Conservation (phyloP, 176 grass and related monocot species). For the Phoenix dactylifera region DNA sequence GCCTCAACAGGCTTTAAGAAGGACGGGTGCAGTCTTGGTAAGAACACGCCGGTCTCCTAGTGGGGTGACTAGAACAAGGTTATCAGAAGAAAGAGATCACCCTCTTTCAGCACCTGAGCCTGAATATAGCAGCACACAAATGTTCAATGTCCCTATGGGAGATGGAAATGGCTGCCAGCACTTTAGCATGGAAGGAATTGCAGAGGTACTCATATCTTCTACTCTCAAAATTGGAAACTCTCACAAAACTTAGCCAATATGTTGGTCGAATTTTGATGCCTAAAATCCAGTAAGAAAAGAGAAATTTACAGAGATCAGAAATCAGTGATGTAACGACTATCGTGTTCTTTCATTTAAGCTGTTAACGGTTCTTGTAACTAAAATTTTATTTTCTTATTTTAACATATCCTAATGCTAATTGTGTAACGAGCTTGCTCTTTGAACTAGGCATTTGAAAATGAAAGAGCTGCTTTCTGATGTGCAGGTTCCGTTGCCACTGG, state of each 20-base stretch:
- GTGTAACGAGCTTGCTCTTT: background rate
- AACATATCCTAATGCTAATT: background rate
- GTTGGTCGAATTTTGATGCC: background rate
- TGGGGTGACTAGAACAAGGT: background rate
- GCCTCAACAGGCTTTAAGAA: background rate
- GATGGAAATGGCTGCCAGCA: background rate
- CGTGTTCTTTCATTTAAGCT: too few species aligned
- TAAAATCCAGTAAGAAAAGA: background rate
- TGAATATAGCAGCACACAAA: background rate
- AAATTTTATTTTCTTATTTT: background rate
- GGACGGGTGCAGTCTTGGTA: background rate
- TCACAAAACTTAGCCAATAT: background rate
- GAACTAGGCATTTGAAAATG: background rate
- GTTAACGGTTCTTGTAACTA: too few species aligned
- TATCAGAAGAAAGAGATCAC: background rate
- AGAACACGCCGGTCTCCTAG: background rate
- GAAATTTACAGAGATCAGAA: too few species aligned
- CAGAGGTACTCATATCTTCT: constrained; percentile 2
- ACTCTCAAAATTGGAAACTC: background rate
- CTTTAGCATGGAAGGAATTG: constrained; percentile 1
- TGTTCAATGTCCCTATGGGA: background rate
- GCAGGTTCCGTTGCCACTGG: background rate
- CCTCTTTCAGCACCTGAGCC: background rate
- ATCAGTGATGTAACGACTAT: too few species aligned
- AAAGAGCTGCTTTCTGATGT: background rate